Conservation (phyloP, 2,329 filamentous ascomycete species). For the Taxawa tesnikishii region DNA sequence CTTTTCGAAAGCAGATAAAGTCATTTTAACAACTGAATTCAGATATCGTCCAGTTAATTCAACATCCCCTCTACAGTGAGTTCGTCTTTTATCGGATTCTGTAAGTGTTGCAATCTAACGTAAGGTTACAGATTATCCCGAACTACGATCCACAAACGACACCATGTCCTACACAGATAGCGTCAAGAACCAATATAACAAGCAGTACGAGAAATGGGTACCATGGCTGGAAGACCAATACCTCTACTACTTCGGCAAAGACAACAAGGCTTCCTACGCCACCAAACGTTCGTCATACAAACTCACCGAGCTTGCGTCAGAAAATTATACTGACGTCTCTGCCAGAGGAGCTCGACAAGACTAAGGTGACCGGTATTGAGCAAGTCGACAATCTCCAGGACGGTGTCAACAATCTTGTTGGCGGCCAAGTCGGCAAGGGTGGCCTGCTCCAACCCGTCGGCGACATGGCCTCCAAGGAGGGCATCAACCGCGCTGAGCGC, state of each 20-base stretch:
- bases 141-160: too few relatives aligned
- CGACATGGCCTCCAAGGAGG: conserved; percentile 50
- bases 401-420: conserved; percentile 49
- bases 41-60: too few relatives aligned
- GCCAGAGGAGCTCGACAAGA: conserved; percentile 43
- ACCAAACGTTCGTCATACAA: conserved; percentile 52
- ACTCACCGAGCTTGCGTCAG: too few relatives aligned
- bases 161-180: conserved; percentile 41
- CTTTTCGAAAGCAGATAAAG: too few relatives aligned
- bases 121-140: too few relatives aligned
- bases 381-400: conserved; percentile 60
- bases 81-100: too few relatives aligned
- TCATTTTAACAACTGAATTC: too few relatives aligned
- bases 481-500: conserved; percentile 52
- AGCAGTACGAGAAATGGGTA: conserved; percentile 63
- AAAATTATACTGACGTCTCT: too few relatives aligned
- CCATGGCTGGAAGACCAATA: conserved; percentile 67
- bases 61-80: too few relatives aligned
- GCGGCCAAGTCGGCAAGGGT: conserved; percentile 54
- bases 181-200: conserved; percentile 53
- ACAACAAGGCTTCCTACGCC: conserved; percentile 64
- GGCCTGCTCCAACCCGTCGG: conserved; percentile 54
- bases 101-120: too few relatives aligned
- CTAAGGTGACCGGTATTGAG: conserved; percentile 55
- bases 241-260: conserved; percentile 59